Base-by-base conservation (phyloP, 441 rosid species). In the Aquilaria agallochum region DNA sequence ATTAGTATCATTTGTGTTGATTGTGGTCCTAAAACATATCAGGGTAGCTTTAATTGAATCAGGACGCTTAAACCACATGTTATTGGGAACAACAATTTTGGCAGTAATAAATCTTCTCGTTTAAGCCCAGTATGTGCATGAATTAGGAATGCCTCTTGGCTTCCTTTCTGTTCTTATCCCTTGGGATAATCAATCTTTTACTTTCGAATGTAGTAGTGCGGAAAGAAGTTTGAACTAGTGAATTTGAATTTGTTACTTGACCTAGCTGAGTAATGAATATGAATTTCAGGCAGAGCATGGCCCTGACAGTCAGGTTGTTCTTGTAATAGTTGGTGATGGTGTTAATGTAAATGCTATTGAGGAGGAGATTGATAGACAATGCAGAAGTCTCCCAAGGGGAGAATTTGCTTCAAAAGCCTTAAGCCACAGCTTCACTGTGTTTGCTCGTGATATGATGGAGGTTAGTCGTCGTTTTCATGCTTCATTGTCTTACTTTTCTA, bases 281-380 rank as follows among this genome's bases (percentile, higher is more conserved):
- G 63, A 31, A 14, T 56, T 65, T 68, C 83, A 94, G 98, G 98
- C 96, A 45, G 98, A 94, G 72, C 97, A 90, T 76, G 98, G 98
- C 55, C 97, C 97, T 50, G 96, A 94, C 73, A 90, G 98, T 75
- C 97, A 90, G 72, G 97, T 89, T 68, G 97, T 94, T 72, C 95
- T 94, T 66, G 97, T 90, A 57, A 69, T 84, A 70, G 82, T 76
- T 53, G 96, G 97, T 30, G 89, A 89, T 45, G 89, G 83, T 70
- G 90, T 91, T 49, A 70, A 91, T 81, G 31, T 88, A 65, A 82
- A 80, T 66, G 87, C 90, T 59, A 89, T 80, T 27, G 97, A 94
- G 74, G 92, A 81, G 36, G 94, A 94, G 78, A 85, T 94, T 32
- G 75, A 68, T 50, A 83, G 77, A 67, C 96, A 94, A 64, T 83